Conservation (phyloP, 345 rosid genomes). For the Punica granatum region DNA sequence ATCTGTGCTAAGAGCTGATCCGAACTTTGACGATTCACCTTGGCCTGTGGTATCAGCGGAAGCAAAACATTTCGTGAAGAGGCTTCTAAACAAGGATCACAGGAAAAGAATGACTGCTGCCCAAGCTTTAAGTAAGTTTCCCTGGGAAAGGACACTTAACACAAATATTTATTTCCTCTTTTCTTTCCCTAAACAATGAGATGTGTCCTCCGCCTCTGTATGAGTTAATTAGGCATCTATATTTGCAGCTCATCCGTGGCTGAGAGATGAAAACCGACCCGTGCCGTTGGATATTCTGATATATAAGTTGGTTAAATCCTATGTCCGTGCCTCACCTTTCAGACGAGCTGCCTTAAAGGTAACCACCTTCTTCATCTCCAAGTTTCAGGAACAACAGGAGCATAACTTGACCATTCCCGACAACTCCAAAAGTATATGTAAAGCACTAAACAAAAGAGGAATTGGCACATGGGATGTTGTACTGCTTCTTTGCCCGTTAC, state of each 20-base stretch:
- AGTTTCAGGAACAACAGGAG: background rate
- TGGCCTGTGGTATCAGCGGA: slow-evolving; percentile 85
- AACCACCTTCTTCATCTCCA: slow-evolving; percentile 11
- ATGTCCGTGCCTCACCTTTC: slow-evolving; percentile 66
- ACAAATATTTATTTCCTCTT: background rate
- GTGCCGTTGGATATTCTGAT: slow-evolving; percentile 72
- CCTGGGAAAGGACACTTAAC: background rate
- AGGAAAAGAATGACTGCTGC: slow-evolving; percentile 97
- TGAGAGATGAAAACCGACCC: slow-evolving; percentile 44
- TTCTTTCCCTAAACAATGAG: background rate
- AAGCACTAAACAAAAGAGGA: background rate
- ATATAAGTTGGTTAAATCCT: slow-evolving; percentile 71
- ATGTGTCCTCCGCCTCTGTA: background rate
- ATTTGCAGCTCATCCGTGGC: slow-evolving; percentile 87
- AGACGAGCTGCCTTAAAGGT: slow-evolving; percentile 86
- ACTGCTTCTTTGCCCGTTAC: background rate
- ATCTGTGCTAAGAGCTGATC: slow-evolving; percentile 85
- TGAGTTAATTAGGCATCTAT: background rate
- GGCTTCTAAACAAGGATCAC: slow-evolving; percentile 91
- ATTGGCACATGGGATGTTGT: background rate
- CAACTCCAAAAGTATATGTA: background rate
- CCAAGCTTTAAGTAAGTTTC: slow-evolving; percentile 76
- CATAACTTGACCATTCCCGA: background rate
- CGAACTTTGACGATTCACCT: slow-evolving; percentile 81
- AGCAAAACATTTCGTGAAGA: slow-evolving; percentile 84